These are phyloP conservation scores for Colletotrichum sp. DNA, from an alignment of 2,329 filamentous ascomycete species.

Conservation along the genomic window DNA sequence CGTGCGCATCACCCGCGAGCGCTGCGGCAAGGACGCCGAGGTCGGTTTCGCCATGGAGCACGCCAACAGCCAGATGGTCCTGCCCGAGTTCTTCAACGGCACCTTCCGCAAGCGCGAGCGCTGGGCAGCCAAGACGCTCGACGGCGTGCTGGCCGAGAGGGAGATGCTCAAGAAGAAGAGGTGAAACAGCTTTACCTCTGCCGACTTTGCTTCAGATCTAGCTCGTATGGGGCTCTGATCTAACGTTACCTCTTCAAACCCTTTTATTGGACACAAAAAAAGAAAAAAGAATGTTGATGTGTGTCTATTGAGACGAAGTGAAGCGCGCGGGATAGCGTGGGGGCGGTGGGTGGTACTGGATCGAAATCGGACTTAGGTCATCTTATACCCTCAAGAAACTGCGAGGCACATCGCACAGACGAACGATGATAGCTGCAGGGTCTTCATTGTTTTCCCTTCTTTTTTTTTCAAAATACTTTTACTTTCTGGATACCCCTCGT, in stretches of 20 bases:
- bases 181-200: constrained; percentile 29
- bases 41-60: constrained; percentile 79
- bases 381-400: neutral
- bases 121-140: constrained; percentile 58
- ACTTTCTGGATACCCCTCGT: constrained; percentile 2
- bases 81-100: constrained; percentile 68
- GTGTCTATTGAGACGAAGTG: neutral
- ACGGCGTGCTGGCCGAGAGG: constrained; percentile 55
- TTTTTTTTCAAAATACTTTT: neutral
- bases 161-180: constrained; percentile 53
- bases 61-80: constrained; percentile 71
- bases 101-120: constrained; percentile 64
- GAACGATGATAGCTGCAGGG: neutral
- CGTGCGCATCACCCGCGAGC: constrained; percentile 69
- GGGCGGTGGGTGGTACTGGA: neutral
- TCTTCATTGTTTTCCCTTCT: neutral
- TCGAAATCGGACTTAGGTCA: neutral
- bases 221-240: neutral
- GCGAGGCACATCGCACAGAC: neutral
- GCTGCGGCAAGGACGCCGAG: constrained; percentile 70
- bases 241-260: neutral
- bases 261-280: neutral
- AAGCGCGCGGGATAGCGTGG: neutral
- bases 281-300: neutral
- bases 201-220: neutral